A percentile compares a stretch with the other conserved stretches of the same genome.
Conservation (phyloP, 345 rosid genomes). For the Fremontodendron californicum region DNA sequence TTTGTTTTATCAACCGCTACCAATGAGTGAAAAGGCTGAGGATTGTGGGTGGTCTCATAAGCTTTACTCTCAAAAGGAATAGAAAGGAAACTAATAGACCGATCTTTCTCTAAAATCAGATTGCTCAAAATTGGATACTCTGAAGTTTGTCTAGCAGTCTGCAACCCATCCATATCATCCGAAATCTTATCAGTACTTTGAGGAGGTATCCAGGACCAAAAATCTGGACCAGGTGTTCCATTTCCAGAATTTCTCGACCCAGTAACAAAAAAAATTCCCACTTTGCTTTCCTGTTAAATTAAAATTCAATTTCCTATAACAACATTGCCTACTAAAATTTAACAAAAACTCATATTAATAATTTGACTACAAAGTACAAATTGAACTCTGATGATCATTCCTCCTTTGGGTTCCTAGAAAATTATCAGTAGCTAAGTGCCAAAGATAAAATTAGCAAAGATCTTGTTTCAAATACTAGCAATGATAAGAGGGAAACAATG, state of each 20-base stretch:
- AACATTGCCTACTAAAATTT: background rate
- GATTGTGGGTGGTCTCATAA: conserved; percentile 26
- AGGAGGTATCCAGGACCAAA: conserved; percentile 94
- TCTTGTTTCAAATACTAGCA: background rate
- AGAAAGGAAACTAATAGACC: conserved; percentile 43
- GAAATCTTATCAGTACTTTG: conserved; percentile 24
- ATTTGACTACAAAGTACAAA: background rate
- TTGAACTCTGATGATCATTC: background rate
- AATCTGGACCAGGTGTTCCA: conserved; percentile 80
- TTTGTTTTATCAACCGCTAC: conserved; percentile 41
- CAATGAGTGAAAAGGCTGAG: conserved; percentile 74
- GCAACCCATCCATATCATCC: conserved; percentile 19
- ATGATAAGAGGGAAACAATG: background rate
- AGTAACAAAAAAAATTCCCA: conserved; percentile 39
- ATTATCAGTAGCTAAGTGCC: background rate
- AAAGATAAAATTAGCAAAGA: background rate
- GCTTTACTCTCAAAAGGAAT: conserved; percentile 75
- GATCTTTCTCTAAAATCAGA: conserved; percentile 60
- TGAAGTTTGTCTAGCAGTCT: conserved; percentile 27
- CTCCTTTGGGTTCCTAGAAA: background rate
- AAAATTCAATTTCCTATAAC: background rate
- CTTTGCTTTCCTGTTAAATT: conserved; percentile 34
- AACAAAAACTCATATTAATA: background rate
- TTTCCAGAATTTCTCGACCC: conserved; percentile 40
- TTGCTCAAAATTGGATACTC: conserved; percentile 27